Evolutionary conservation across 148 eudicot genomes (phyloP).

Genomic region (Dianthus caryophyllus): DNA sequence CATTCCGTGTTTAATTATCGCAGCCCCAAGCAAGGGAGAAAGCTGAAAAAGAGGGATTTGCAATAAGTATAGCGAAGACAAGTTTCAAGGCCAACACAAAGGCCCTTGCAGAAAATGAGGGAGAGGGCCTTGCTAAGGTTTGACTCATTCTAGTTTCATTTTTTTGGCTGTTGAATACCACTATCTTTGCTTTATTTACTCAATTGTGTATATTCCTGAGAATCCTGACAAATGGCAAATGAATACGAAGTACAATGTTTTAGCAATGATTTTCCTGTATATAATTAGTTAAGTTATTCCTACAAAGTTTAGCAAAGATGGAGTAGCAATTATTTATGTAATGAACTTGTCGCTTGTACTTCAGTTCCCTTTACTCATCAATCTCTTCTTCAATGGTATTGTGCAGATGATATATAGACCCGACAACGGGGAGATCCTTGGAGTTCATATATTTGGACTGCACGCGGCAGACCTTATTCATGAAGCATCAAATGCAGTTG

Average conservation of each 20-base stretch:
- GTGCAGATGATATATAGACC: constrained; percentile 95
- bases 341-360: neutral
- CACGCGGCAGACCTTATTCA: constrained; percentile 99
- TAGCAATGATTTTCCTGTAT: neutral
- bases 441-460: constrained; percentile 94
- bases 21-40: constrained; percentile 99
- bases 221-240: too few relatives aligned
- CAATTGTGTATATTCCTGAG: neutral
- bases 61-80: constrained; percentile 78
- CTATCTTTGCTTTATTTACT: neutral
- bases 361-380: constrained; percentile 12
- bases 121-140: constrained; percentile 98
- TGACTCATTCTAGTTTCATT: constrained; percentile 8
- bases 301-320: too few relatives aligned
- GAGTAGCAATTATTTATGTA: neutral
- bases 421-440: constrained; percentile 96
- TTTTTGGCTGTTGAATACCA: neutral
- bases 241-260: neutral
- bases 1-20: constrained; percentile 17
- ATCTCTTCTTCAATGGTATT: constrained; percentile 10
- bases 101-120: constrained; percentile 99
- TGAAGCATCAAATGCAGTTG: constrained; percentile 97
- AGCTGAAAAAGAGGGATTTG: constrained; percentile 90
- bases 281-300: too few relatives aligned
- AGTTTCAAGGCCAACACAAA: constrained; percentile 99